Percentiles rank a stretch among this genome's conserved stretches.
These are phyloP conservation scores for Trichoderma afroharzianum DNA, from an alignment of 2,329 filamentous ascomycete species.

Conservation along the genomic window DNA sequence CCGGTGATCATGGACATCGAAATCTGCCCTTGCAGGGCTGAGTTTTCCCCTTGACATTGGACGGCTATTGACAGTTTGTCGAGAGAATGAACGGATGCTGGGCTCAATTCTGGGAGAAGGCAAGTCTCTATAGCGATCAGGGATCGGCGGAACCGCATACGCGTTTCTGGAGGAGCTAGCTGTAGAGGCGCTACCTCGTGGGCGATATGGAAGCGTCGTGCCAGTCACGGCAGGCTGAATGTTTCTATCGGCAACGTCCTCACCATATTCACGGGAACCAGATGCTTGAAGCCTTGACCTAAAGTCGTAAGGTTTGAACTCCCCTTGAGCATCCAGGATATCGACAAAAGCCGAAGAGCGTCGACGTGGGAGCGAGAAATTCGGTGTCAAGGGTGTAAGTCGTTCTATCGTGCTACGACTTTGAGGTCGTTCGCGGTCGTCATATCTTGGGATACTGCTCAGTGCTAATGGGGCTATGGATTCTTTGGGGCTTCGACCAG, in stretches of 20 bases:
- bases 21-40: neutral
- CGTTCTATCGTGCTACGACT: neutral
- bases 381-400: neutral
- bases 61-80: neutral
- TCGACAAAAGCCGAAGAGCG: constrained; percentile 38
- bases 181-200: constrained; percentile 12
- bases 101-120: neutral
- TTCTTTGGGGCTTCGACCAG: neutral
- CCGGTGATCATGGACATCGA: neutral
- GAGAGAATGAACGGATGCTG: neutral
- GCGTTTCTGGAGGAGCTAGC: neutral
- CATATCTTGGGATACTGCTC: neutral
- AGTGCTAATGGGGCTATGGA: neutral
- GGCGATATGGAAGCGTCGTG: neutral
- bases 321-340: constrained; percentile 55
- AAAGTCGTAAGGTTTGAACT: constrained; percentile 48
- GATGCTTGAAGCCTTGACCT: constrained; percentile 46
- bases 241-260: constrained; percentile 63
- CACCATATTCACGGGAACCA: constrained; percentile 55
- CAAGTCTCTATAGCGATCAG: neutral
- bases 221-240: constrained; percentile 26
- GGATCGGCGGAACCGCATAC: neutral
- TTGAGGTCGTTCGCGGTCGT: neutral
- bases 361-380: neutral
- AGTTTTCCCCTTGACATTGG: neutral